Percentiles rank a stretch among this genome's conserved stretches.
phyloP scores from a whole-genome alignment of 805 yeast species.

The Metschnikowia matae region DNA sequence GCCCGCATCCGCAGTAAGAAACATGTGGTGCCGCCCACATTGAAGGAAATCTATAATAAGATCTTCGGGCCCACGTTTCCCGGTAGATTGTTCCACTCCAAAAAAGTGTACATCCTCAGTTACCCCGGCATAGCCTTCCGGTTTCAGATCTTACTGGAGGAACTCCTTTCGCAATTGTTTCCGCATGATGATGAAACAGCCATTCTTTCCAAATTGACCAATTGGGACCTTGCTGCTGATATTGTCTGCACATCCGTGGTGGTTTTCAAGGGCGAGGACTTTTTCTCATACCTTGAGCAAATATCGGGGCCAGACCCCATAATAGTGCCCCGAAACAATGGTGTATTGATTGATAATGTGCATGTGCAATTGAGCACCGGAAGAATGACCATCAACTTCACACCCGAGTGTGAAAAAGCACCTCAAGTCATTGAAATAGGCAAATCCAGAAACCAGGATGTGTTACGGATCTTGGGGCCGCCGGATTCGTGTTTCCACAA shows the following conservation, averaged over 20 bases:
- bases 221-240: conserved; percentile 32
- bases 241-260: conserved; percentile 36
- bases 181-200: conserved; percentile 17
- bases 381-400: conserved; percentile 20
- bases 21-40: conserved; percentile 20
- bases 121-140: conserved; percentile 56
- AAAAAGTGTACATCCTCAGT: conserved; percentile 40
- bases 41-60: conserved; percentile 49
- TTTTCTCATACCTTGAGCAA: conserved; percentile 21
- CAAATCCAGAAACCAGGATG: conserved; percentile 45
- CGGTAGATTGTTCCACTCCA: conserved; percentile 32
- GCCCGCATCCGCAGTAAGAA: conserved; percentile 5
- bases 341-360: conserved; percentile 9
- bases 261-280: conserved; percentile 38
- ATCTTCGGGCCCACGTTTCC: conserved; percentile 63
- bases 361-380: conserved; percentile 19
- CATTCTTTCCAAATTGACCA: conserved; percentile 26
- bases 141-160: conserved; percentile 30
- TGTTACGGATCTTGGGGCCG: conserved; percentile 47
- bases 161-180: conserved; percentile 14
- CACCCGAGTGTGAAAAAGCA: conserved; percentile 6
- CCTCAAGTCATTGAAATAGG: conserved; percentile 28
- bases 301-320: neutral
- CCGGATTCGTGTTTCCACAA: conserved; percentile 52
- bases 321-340: neutral